Evolutionary conservation across 1,139 yeast genomes (phyloP).

Genomic region (Blastobotrys indianensis): DNA sequence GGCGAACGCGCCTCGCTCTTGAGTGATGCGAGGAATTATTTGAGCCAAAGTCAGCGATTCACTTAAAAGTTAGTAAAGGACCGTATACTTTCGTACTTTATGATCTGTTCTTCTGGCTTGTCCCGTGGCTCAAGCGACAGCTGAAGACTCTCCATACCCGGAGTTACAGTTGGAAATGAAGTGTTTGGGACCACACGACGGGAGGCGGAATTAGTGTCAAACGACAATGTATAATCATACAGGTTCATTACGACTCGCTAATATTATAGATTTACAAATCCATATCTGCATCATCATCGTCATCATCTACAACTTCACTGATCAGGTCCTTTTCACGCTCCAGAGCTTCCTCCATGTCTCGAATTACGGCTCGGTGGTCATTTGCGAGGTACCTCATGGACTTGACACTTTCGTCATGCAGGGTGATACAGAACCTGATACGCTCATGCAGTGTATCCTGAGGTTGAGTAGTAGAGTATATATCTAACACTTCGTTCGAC

Average conservation of each 20-base stretch:
- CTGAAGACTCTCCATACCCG: conserved; percentile 7
- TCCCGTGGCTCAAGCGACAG: conserved; percentile 11
- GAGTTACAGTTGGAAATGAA: too few relatives aligned
- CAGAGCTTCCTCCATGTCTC: conserved; percentile 53
- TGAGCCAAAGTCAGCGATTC: conserved; percentile 30
- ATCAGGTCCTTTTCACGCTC: conserved; percentile 50
- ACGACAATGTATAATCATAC: too few relatives aligned
- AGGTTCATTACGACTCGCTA: not conserved
- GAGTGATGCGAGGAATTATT: conserved; percentile 41
- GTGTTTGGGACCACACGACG: too few relatives aligned
- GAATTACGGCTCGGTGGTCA: conserved; percentile 44
- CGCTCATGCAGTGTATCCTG: conserved; percentile 88
- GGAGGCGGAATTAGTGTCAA: too few relatives aligned
- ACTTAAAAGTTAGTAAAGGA: not conserved
- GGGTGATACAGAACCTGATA: conserved; percentile 81
- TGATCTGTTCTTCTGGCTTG: conserved; percentile 7
- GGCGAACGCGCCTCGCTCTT: conserved; percentile 43
- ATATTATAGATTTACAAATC: conserved; percentile 24
- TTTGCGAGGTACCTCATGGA: conserved; percentile 85
- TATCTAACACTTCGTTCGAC: conserved; percentile 77
- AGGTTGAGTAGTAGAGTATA: conserved; percentile 84
- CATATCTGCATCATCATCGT: conserved; percentile 40
- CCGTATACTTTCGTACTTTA: not conserved
- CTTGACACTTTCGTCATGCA: conserved; percentile 89
- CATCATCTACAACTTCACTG: conserved; percentile 41